Evolutionary conservation across 805 yeast genomes (phyloP), one percentile per base, ranked within the genome.

Genomic region (Saccharomycopsis capsularis): DNA sequence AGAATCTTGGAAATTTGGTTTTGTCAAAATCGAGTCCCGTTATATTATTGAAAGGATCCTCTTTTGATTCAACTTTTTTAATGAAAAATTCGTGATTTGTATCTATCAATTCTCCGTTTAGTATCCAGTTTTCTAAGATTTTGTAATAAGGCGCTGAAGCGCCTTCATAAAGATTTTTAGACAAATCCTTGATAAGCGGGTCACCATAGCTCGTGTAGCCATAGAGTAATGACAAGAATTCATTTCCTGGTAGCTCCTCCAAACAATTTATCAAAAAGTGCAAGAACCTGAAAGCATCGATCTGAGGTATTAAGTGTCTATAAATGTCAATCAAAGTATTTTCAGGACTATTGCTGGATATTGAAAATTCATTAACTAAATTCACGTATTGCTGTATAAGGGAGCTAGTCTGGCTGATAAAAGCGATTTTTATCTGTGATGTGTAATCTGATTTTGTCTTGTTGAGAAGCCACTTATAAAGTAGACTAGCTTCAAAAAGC

Each of bases 401-500:
- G 15, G 63, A 60, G 2, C 66, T 66, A 3, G 81, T 61, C 24
- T 72, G 71, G 16, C 81, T 68, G 4, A 74, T 52, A 40, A 82
- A 76, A 1, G 95, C 84, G 35, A 78, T 79, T 52, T 76, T 77
- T 15, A 83, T 70, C 6, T 85, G 81, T 3, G 83, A 75, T 22
- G 60, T 53, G 19, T 59, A 55, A 3, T 56, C 57, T 51, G 64
- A 56, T 55, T 63, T 61, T 39, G 11, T 73, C 54, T 19, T 59
- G 56, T 15, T 45, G 3, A 61, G 63, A 32, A 87, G 63, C 39
- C 68, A 62, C 45, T 73, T 71, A 63, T 76, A 86, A 2, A 88
- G 64, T 30, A 89, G 63, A 0, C 86, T 91, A 1, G 88, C 83
- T 61, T 89, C 96, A 37, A 82, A 66, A 1, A 85, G 64, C 24